Conservation (phyloP, 495 filamentous ascomycete genomes). For the Aspergillus campestris region DNA sequence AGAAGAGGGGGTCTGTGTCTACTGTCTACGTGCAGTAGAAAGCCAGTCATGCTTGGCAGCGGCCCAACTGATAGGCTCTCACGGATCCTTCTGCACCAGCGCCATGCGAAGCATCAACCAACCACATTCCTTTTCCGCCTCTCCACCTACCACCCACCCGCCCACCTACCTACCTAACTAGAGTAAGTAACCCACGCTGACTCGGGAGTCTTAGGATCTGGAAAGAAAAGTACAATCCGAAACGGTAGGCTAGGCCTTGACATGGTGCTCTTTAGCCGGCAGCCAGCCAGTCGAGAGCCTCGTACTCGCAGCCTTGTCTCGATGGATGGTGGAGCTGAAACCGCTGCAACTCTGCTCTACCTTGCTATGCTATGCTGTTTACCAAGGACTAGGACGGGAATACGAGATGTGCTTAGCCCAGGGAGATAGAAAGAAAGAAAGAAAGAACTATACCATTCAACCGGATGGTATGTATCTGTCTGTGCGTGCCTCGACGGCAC, state of each 20-base stretch:
- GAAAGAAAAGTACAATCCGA: constrained; percentile 89
- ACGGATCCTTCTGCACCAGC: constrained; percentile 8
- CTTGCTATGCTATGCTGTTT: too few species aligned
- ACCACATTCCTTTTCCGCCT: constrained; percentile 8
- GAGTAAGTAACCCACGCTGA: constrained; percentile 10
- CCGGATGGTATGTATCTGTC: too few species aligned
- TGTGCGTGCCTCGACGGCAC: too few species aligned
- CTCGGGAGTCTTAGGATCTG: constrained; percentile 62
- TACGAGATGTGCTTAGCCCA: too few species aligned
- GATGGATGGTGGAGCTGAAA: neutral
- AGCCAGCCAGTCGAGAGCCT: too few species aligned
- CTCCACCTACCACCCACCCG: neutral
- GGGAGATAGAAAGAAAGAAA: too few species aligned
- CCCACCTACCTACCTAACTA: constrained; percentile 2
- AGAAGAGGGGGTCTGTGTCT: constrained; percentile 8
- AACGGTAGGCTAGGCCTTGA: constrained; percentile 22
- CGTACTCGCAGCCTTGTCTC: neutral
- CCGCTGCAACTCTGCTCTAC: neutral
- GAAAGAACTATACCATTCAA: too few species aligned
- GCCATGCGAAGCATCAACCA: constrained; percentile 18
- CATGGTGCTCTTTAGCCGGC: too few species aligned
- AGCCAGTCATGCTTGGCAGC: neutral
- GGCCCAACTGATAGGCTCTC: constrained; percentile 20
- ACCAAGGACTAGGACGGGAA: too few species aligned
- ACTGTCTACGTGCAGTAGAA: constrained; percentile 8